Evolutionary conservation across 2,329 filamentous ascomycete species (phyloP).

Genomic region (Ceratocystis harringtonii): DNA sequence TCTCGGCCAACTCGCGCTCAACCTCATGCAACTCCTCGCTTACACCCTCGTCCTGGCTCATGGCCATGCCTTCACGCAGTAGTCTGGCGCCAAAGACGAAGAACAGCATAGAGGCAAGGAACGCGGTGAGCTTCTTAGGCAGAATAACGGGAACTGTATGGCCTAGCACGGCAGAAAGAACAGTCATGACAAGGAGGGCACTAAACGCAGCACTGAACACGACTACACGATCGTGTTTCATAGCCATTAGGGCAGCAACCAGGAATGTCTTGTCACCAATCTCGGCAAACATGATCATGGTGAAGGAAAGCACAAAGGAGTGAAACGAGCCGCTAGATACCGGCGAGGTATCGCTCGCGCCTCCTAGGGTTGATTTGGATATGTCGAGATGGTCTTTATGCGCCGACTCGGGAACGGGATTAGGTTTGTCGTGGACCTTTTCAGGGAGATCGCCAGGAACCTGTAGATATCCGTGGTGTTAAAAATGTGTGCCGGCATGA

Average conservation of each 20-base stretch:
- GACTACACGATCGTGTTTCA: slow-evolving; percentile 87
- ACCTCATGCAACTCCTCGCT: slow-evolving; percentile 97
- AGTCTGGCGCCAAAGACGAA: slow-evolving; percentile 77
- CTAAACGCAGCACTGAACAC: slow-evolving; percentile 93
- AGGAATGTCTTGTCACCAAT: slow-evolving; percentile 98
- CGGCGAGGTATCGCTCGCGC: slow-evolving; percentile 21
- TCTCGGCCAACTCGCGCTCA: slow-evolving; percentile 82
- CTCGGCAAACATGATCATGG: slow-evolving; percentile 95
- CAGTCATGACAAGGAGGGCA: slow-evolving; percentile 84
- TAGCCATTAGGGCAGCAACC: slow-evolving; percentile 93
- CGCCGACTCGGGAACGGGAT: slow-evolving; percentile 50
- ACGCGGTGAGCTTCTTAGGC: slow-evolving; percentile 78
- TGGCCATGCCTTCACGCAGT: slow-evolving; percentile 71
- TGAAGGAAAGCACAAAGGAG: slow-evolving; percentile 80
- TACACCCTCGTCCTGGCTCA: slow-evolving; percentile 81
- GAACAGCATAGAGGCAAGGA: slow-evolving; percentile 73
- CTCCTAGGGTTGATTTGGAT: slow-evolving; percentile 21
- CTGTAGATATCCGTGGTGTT: slow-evolving; percentile 28
- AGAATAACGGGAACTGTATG: slow-evolving; percentile 84
- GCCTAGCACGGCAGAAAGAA: slow-evolving; percentile 81
- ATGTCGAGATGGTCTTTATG: slow-evolving; percentile 50
- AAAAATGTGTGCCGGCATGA: not conserved
- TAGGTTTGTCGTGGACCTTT: slow-evolving; percentile 59
- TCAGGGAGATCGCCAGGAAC: slow-evolving; percentile 71
- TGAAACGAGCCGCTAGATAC: slow-evolving; percentile 43